Evolutionary conservation across 2,329 filamentous ascomycete species (phyloP), one percentile per base, ranked within the genome.

Genomic region (Davidsoniella virescens): DNA sequence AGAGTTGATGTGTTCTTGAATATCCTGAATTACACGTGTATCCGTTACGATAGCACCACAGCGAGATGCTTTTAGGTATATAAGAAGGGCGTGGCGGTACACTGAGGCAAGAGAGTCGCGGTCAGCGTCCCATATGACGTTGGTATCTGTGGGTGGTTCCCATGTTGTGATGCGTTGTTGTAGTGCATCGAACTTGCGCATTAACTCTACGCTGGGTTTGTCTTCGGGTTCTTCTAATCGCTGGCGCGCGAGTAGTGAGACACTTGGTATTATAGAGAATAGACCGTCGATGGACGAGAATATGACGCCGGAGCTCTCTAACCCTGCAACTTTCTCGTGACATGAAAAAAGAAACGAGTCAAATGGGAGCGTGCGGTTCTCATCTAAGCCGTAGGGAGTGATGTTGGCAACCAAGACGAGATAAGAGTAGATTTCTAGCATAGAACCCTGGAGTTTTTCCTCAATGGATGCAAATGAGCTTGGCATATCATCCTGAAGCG

Each of bases 351-450:
- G 23, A 12, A 53, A 41, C 29, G 51, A 43, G 33, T 53, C 51
- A 40, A 53, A 49, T 14, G 51, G 51, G 12, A 53, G 18, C 2
- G 51, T 53, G 10, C 51, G 47, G 38, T 53, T 44, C 43, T 53
- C 47, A 14, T 53, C 51, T 14, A 53, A 47, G 12, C 51, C 51
- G 25, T 53, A 53, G 8, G 51, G 51, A 25, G 51, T 53, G 9
- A 53, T 53, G 47, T 53, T 50, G 38, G 51, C 47, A 14, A 53
- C 51, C 10, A 53, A 39, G 43, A 53, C 48, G 14, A 53, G 51
- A 40, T 53, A 53, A 8, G 51, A 53, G 18, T 53, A 53, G 37
- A 53, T 53, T n/a, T 53, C 51, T 18, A 53, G 43, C 51, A 53
- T 53, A 10, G 51, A 44, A 20, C 51, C 51, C 33, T 53, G 51